A percentile compares a stretch with the other conserved stretches of the same genome.
Evolutionary conservation across 2,329 filamentous ascomycete species (phyloP).

Genomic region (Drechslerella stenobrocha): DNA sequence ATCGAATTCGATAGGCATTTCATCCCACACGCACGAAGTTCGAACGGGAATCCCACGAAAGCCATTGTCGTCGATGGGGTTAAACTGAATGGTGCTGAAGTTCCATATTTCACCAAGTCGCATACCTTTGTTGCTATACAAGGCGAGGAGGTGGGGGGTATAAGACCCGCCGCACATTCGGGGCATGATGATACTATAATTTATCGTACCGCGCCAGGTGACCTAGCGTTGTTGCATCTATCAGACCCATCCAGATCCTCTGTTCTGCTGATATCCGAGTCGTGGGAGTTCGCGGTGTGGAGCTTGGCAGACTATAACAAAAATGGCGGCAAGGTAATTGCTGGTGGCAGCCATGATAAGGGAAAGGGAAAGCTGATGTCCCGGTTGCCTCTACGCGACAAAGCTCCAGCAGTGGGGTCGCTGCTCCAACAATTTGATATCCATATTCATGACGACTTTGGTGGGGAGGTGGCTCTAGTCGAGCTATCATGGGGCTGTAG

Average conservation of each 20-base stretch:
- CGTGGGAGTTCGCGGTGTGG: slow-evolving; percentile 21
- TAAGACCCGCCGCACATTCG: background rate
- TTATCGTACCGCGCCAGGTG: slow-evolving; percentile 17
- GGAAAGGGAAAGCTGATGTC: background rate
- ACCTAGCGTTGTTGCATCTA: slow-evolving; percentile 27
- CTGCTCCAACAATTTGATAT: slow-evolving; percentile 21
- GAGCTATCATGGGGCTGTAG: slow-evolving; percentile 12
- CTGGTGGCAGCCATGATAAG: background rate
- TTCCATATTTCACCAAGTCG: slow-evolving; percentile 28
- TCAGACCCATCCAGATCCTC: slow-evolving; percentile 19
- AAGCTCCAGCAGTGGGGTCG: no score
- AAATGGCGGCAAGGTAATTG: background rate
- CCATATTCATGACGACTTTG: slow-evolving; percentile 34
- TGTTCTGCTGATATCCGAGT: slow-evolving; percentile 13
- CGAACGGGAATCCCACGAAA: slow-evolving; percentile 12
- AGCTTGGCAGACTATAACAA: slow-evolving; percentile 17
- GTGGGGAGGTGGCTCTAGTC: slow-evolving; percentile 16
- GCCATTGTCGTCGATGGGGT: slow-evolving; percentile 18
- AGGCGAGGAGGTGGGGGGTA: background rate
- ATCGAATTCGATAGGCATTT: slow-evolving; percentile 24
- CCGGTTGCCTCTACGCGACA: background rate
- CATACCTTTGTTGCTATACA: background rate
- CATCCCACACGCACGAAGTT: slow-evolving; percentile 6
- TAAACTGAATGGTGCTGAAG: slow-evolving; percentile 6
- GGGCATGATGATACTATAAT: background rate